phyloP scores from a whole-genome alignment of 1,284 basidiomycete genomes.

The Ganoderma multipileum region DNA sequence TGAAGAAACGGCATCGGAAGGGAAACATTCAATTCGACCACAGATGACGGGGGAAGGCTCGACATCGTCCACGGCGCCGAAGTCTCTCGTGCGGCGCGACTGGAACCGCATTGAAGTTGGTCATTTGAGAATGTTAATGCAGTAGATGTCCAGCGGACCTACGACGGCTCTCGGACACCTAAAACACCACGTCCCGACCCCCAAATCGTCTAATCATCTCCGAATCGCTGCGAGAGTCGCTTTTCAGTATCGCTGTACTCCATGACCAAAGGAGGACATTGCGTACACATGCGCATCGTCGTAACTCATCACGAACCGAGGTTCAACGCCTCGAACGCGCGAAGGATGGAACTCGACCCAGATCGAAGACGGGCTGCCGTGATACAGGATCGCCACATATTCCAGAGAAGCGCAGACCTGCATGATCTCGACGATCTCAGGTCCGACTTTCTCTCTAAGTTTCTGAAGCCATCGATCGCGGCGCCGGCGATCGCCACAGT shows the following conservation, averaged over 20 bases:
- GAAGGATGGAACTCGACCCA: conserved; percentile 12
- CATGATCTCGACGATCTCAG: background rate
- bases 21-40: no score
- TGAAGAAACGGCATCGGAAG: no score
- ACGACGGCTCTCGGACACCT: no score
- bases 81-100: no score
- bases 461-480: background rate
- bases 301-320: background rate
- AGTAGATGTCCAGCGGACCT: no score
- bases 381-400: conserved; percentile 8
- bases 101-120: no score
- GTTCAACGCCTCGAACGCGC: background rate
- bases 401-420: conserved; percentile 2
- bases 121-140: no score
- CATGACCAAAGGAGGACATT: background rate
- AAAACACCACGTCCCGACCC: background rate
- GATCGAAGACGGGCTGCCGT: background rate
- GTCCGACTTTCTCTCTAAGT: background rate
- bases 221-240: background rate
- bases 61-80: no score
- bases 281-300: background rate
- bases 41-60: no score
- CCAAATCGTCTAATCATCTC: background rate
- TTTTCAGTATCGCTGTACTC: background rate
- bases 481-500: background rate